Conservation (phyloP, 2,329 filamentous ascomycete genomes). For the Colletotrichum magnum region DNA sequence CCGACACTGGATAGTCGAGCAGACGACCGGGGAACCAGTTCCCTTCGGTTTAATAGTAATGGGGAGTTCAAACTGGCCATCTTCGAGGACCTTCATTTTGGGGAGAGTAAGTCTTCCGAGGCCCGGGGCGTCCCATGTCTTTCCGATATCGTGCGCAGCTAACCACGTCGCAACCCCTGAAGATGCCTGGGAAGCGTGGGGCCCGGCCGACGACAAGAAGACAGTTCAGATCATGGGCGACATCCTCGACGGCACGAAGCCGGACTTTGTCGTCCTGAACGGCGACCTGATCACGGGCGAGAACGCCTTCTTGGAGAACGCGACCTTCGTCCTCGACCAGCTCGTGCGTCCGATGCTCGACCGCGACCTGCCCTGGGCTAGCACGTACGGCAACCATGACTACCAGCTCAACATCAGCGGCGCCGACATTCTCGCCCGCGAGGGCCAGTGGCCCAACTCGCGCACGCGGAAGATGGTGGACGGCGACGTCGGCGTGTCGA, state of each 20-base stretch:
- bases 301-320: slow-evolving; percentile 68
- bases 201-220: slow-evolving; percentile 68
- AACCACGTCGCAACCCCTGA: background rate
- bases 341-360: slow-evolving; percentile 71
- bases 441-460: slow-evolving; percentile 54
- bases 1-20: slow-evolving; percentile 2
- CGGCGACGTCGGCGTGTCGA: slow-evolving; percentile 57
- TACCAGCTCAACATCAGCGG: slow-evolving; percentile 70
- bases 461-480: slow-evolving; percentile 58
- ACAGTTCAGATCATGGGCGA: slow-evolving; percentile 69
- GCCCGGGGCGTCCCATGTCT: background rate
- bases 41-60: slow-evolving; percentile 55
- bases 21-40: slow-evolving; percentile 14
- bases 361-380: slow-evolving; percentile 72
- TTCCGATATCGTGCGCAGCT: background rate
- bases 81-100: slow-evolving; percentile 80
- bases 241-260: slow-evolving; percentile 66
- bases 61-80: slow-evolving; percentile 69
- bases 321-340: slow-evolving; percentile 70
- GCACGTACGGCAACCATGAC: slow-evolving; percentile 81
- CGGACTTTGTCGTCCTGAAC: slow-evolving; percentile 77
- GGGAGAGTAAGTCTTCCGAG: slow-evolving; percentile 66
- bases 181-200: slow-evolving; percentile 63
- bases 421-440: slow-evolving; percentile 57
- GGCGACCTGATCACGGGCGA: slow-evolving; percentile 81